Conservation (phyloP, 2,329 filamentous ascomycete species). For the Bipolaris sorokiniana region DNA sequence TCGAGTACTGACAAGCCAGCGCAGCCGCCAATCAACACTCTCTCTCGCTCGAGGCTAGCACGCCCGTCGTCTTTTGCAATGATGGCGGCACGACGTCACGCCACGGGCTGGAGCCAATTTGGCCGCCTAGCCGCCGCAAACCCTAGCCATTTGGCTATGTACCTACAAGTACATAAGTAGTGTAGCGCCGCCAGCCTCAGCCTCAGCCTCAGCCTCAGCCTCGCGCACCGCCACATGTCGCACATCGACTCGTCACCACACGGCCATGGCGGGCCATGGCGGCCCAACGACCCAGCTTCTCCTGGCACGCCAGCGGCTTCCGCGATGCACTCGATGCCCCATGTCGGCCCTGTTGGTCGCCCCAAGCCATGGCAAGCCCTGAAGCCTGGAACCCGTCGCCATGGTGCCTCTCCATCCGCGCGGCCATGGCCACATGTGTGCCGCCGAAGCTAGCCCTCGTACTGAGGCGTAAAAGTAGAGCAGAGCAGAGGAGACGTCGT, state of each 20-base stretch:
- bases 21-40: background rate
- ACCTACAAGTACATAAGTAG: too few species aligned
- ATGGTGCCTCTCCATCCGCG: constrained; percentile 1
- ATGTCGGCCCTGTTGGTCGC: background rate
- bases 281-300: background rate
- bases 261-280: background rate
- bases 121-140: too few species aligned
- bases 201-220: background rate
- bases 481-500: background rate
- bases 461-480: background rate
- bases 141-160: too few species aligned
- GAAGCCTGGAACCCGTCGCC: constrained; percentile 6
- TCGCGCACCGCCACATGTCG: background rate
- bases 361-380: background rate
- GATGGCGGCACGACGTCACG: background rate
- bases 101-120: too few species aligned
- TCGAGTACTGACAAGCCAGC: background rate
- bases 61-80: background rate
- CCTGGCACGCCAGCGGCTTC: background rate
- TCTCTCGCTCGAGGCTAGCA: background rate
- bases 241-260: background rate
- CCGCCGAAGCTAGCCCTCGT: constrained; percentile 11
- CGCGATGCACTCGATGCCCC: background rate
- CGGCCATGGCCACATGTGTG: constrained; percentile 7
- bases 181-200: background rate